Percentiles rank a stretch among this genome's conserved stretches.
Evolutionary conservation across 176 grass and related monocot genomes (phyloP).

Genomic region (Cenchrus purpureus): DNA sequence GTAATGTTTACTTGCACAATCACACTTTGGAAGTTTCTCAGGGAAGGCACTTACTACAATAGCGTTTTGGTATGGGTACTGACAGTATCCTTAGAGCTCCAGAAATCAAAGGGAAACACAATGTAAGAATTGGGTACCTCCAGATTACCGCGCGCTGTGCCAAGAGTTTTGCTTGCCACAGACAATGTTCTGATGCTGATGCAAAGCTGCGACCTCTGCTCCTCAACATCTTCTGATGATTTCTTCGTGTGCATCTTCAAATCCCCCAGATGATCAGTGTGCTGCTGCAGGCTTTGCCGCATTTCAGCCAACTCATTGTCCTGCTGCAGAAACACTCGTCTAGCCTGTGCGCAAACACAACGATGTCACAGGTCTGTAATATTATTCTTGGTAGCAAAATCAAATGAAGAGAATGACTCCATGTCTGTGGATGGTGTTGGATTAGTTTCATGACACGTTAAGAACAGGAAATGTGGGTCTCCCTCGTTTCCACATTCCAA

Average conservation of each 20-base stretch:
- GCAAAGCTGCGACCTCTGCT: conserved; percentile 54
- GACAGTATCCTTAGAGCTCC: background rate
- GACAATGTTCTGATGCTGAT: conserved; percentile 66
- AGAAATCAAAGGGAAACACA: background rate
- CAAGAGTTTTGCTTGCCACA: conserved; percentile 57
- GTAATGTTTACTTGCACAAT: background rate
- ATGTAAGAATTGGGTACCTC: conserved; percentile 51
- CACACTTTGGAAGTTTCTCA: background rate
- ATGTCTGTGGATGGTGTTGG: background rate
- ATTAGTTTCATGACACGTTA: background rate
- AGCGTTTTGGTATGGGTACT: background rate
- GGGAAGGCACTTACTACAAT: background rate
- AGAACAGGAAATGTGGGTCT: background rate
- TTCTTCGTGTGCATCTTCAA: conserved; percentile 39
- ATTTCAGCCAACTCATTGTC: conserved; percentile 74
- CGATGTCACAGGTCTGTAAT: background rate
- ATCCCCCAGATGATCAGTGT: conserved; percentile 51
- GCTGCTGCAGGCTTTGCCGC: conserved; percentile 50
- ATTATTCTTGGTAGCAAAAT: background rate
- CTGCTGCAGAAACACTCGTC: conserved; percentile 54
- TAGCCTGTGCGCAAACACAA: conserved; percentile 46
- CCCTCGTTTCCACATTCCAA: background rate
- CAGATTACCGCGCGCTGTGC: conserved; percentile 46
- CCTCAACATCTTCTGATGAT: conserved; percentile 54
- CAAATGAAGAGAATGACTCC: background rate